phyloP scores from a whole-genome alignment of 2,329 filamentous ascomycete genomes.

The Ciborinia camelliae region DNA sequence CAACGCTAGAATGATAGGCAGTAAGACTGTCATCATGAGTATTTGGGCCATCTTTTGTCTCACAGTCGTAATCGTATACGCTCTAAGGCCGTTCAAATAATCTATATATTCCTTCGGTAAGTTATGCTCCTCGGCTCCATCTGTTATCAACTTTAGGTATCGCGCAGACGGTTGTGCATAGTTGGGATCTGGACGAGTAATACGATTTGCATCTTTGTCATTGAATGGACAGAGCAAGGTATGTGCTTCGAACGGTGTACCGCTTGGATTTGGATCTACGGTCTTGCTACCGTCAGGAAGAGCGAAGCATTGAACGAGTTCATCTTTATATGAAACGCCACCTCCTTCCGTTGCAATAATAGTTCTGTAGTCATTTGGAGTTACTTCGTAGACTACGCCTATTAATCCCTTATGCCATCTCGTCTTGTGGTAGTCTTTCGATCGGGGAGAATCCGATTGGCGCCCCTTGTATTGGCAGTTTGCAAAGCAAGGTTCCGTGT shows the following conservation, averaged over 20 bases:
- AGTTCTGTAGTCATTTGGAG: constrained; percentile 71
- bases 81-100: constrained; percentile 65
- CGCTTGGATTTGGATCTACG: constrained; percentile 61
- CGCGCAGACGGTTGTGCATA: constrained; percentile 81
- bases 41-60: constrained; percentile 64
- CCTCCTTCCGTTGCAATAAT: constrained; percentile 92
- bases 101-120: constrained; percentile 74
- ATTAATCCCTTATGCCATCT: constrained; percentile 79
- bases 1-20: constrained; percentile 54
- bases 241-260: constrained; percentile 72
- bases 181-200: constrained; percentile 57
- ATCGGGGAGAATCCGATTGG: constrained; percentile 27
- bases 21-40: constrained; percentile 59
- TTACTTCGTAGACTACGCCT: constrained; percentile 95
- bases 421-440: constrained; percentile 48
- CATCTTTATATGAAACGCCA: constrained; percentile 78
- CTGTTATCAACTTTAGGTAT: constrained; percentile 76
- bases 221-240: constrained; percentile 65
- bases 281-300: constrained; percentile 55
- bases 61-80: constrained; percentile 66
- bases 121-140: constrained; percentile 75
- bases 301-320: constrained; percentile 73
- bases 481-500: constrained; percentile 87
- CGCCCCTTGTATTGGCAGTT: constrained; percentile 60
- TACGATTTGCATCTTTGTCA: constrained; percentile 4